A percentile compares a stretch with the other conserved stretches of the same genome.
phyloP scores from a whole-genome alignment of 257 asterid species.

The Avicennia marina region DNA sequence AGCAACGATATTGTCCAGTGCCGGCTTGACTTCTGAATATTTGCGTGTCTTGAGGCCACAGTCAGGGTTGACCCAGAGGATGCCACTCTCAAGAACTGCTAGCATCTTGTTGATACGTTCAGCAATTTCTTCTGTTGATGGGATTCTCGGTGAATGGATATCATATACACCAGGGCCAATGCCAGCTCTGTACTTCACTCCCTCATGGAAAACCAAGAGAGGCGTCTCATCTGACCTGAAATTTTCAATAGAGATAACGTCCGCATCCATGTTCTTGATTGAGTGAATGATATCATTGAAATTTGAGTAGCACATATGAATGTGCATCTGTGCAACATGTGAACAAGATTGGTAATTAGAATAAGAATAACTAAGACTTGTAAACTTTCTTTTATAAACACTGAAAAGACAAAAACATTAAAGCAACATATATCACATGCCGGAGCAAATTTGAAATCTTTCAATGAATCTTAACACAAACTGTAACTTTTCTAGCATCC shows the following conservation, averaged over 20 bases:
- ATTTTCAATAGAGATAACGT: constrained; percentile 98
- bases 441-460: background rate
- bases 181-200: constrained; percentile 94
- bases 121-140: constrained; percentile 75
- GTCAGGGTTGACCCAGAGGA: constrained; percentile 98
- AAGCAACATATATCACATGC: background rate
- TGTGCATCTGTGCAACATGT: constrained; percentile 61
- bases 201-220: constrained; percentile 92
- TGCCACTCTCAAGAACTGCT: constrained; percentile 87
- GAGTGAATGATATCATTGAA: constrained; percentile 96
- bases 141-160: too few species aligned
- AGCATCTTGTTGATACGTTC: constrained; percentile 96
- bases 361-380: background rate
- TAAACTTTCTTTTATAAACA: background rate
- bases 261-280: constrained; percentile 95
- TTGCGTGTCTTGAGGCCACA: constrained; percentile 97
- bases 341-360: background rate
- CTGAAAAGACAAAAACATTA: background rate
- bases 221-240: constrained; percentile 97
- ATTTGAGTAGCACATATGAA: constrained; percentile 99
- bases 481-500: too few species aligned
- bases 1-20: constrained; percentile 72
- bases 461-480: background rate
- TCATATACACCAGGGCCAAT: constrained; percentile 97
- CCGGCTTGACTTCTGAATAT: constrained; percentile 85